Evolutionary conservation across 2,329 filamentous ascomycete species (phyloP).

Genomic region (Aspergillus sp.): DNA sequence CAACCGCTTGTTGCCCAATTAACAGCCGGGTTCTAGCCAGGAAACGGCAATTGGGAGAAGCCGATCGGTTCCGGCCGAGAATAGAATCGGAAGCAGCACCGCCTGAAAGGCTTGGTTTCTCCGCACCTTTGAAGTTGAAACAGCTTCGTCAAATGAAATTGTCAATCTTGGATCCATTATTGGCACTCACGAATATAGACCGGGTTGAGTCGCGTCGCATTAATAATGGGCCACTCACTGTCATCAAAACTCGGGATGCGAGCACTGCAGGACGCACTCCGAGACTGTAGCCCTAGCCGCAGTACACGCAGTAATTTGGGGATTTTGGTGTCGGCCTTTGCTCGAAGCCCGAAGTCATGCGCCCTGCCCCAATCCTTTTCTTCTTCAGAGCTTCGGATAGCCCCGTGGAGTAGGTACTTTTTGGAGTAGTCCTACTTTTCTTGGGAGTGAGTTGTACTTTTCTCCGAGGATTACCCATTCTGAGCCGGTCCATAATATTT

Average conservation of each 20-base stretch:
- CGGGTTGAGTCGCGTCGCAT: slow-evolving; percentile 8
- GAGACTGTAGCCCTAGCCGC: background rate
- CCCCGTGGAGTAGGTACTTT: background rate
- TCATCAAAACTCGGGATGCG: background rate
- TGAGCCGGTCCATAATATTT: background rate
- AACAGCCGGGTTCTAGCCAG: background rate
- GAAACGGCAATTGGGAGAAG: slow-evolving; percentile 7
- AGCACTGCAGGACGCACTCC: background rate
- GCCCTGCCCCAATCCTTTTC: background rate
- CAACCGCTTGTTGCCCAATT: slow-evolving; percentile 9
- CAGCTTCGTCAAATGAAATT: slow-evolving; percentile 8
- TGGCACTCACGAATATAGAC: slow-evolving; percentile 8
- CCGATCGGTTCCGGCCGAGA: slow-evolving; percentile 25
- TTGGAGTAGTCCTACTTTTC: background rate
- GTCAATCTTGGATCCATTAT: slow-evolving; percentile 4
- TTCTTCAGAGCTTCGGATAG: background rate
- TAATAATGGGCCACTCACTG: slow-evolving; percentile 3
- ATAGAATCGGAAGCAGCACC: slow-evolving; percentile 17
- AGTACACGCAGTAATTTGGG: background rate
- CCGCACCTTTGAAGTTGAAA: slow-evolving; percentile 9
- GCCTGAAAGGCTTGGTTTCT: slow-evolving; percentile 5
- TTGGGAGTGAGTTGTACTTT: background rate
- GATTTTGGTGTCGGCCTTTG: background rate
- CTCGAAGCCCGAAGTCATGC: background rate
- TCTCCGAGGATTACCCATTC: slow-evolving; percentile 4